These are phyloP conservation scores for Tylopilus rubrobrunneus DNA, from an alignment of 768 basidiomycete species.

Conservation along the genomic window DNA sequence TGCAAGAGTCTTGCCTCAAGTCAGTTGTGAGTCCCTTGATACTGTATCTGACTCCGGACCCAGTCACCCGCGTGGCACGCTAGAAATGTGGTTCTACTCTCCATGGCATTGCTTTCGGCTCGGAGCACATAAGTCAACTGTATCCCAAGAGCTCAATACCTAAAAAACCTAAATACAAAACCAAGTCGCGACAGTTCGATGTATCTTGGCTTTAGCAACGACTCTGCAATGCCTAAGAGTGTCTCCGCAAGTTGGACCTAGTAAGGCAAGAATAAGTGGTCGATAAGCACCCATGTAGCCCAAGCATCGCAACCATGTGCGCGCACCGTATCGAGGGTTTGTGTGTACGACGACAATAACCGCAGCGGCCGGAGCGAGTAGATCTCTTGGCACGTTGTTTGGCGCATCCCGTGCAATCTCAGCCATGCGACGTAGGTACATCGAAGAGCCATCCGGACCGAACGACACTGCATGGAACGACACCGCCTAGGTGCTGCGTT, in stretches of 20 bases:
- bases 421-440: slow-evolving; percentile 45
- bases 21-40: too few species aligned
- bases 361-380: slow-evolving; percentile 30
- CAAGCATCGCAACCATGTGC: too few species aligned
- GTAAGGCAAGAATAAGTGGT: not conserved
- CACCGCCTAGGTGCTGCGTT: slow-evolving; percentile 41
- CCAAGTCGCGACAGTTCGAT: slow-evolving; percentile 7
- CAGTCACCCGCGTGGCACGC: too few species aligned
- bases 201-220: slow-evolving; percentile 52
- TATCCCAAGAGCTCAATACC: too few species aligned
- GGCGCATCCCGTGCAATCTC: slow-evolving; percentile 48
- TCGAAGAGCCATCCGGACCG: slow-evolving; percentile 30
- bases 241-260: slow-evolving; percentile 55
- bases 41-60: too few species aligned
- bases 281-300: too few species aligned
- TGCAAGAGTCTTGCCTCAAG: too few species aligned
- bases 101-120: too few species aligned
- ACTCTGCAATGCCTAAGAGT: slow-evolving; percentile 56
- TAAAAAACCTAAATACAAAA: too few species aligned
- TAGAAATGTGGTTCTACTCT: too few species aligned
- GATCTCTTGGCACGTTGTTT: slow-evolving; percentile 40
- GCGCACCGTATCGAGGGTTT: slow-evolving; percentile 49
- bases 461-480: slow-evolving; percentile 62
- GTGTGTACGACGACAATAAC: slow-evolving; percentile 45
- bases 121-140: too few species aligned